Percentiles rank a stretch among this genome's conserved stretches.
These are phyloP conservation scores for Yamadazyma phyllophila DNA, from an alignment of 805 yeast genomes.

Conservation along the genomic window DNA sequence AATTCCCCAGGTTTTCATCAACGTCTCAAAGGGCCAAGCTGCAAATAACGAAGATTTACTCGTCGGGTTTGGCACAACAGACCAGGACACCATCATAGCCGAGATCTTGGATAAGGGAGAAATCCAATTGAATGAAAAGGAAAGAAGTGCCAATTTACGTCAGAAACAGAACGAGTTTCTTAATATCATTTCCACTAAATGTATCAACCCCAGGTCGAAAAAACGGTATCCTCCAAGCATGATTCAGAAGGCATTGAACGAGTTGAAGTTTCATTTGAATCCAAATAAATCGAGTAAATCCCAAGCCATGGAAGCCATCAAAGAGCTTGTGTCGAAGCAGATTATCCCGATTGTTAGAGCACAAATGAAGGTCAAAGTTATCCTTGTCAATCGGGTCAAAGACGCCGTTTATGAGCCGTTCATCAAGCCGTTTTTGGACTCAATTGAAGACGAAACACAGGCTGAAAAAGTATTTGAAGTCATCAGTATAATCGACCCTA, in stretches of 20 bases:
- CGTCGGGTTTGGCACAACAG: conserved; percentile 71
- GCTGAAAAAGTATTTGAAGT: conserved; percentile 44
- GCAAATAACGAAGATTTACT: conserved; percentile 84
- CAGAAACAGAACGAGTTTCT: conserved; percentile 81
- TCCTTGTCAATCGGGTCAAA: conserved; percentile 53
- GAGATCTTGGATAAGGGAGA: conserved; percentile 91
- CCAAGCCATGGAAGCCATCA: conserved; percentile 91
- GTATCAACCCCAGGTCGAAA: conserved; percentile 85
- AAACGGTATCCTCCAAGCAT: conserved; percentile 93
- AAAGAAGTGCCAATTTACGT: conserved; percentile 69
- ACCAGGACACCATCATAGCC: conserved; percentile 68
- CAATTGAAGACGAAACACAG: conserved; percentile 46
- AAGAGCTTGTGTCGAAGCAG: conserved; percentile 70
- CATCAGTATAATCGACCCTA: conserved; percentile 80
- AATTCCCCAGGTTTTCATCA: conserved; percentile 89
- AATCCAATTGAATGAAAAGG: conserved; percentile 91
- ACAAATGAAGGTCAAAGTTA: conserved; percentile 80
- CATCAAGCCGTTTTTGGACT: conserved; percentile 33
- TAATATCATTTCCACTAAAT: conserved; percentile 80
- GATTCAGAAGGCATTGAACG: conserved; percentile 81
- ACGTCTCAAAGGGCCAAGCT: conserved; percentile 91
- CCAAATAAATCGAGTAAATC: conserved; percentile 74
- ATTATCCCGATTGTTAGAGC: conserved; percentile 93
- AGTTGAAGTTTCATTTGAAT: conserved; percentile 74
- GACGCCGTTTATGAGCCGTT: conserved; percentile 34